phyloP scores from a whole-genome alignment of 192 early-diverging fungal species.

The Globomyces pollinis-pini region DNA sequence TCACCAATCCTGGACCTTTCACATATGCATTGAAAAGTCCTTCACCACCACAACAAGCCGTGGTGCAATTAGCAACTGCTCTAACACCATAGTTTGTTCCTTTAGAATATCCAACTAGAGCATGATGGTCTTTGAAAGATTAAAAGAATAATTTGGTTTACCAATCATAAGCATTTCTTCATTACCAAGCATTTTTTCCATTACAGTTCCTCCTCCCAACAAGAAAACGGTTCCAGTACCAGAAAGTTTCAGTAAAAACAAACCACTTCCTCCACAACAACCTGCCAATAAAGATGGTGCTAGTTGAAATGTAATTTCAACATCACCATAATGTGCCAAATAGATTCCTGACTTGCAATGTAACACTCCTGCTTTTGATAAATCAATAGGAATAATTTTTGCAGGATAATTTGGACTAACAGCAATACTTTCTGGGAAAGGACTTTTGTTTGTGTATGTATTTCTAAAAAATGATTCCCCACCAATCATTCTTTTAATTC shows the following conservation, averaged over 20 bases:
- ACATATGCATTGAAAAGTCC: not conserved
- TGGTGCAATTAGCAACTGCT: not conserved
- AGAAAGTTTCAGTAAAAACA: not conserved
- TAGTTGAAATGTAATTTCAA: not conserved
- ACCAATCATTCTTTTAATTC: not conserved
- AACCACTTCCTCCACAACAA: not conserved
- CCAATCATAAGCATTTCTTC: not conserved
- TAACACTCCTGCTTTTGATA: not conserved
- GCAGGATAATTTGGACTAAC: not conserved
- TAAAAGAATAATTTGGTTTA: too few species aligned
- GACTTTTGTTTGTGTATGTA: not conserved
- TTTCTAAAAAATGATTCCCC: not conserved
- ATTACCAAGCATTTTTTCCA: not conserved
- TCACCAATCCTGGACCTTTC: not conserved
- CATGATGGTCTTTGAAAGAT: too few species aligned
- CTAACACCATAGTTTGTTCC: not conserved
- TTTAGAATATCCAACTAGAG: not conserved
- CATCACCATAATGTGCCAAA: not conserved
- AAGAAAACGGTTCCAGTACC: not conserved
- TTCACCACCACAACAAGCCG: not conserved
- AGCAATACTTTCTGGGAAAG: not conserved
- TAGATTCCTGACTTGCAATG: not conserved
- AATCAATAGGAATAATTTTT: not conserved
- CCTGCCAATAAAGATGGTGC: not conserved
- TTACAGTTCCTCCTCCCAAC: not conserved